Evolutionary conservation across 495 filamentous ascomycete species (phyloP).

Genomic region (Trypethelium eluteriae): DNA sequence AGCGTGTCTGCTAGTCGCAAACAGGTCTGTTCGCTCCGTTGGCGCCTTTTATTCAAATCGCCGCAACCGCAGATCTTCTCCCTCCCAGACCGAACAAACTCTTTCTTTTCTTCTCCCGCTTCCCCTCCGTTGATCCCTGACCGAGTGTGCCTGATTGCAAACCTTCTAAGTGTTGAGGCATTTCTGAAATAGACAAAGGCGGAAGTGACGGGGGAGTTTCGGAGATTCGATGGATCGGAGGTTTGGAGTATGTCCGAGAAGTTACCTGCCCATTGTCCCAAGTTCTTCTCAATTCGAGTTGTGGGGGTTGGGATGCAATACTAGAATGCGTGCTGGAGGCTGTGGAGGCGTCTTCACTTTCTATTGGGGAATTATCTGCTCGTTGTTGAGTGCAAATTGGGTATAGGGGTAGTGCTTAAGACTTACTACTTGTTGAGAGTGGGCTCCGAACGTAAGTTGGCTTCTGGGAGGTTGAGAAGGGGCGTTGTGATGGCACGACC

Average conservation of each 20-base stretch:
- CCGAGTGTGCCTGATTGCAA: neutral
- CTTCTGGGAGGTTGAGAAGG: neutral
- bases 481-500: neutral
- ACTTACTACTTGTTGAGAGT: conserved; percentile 4
- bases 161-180: neutral
- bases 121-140: neutral
- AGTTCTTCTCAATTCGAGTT: neutral
- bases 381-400: neutral
- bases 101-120: neutral
- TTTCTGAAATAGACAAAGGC: neutral
- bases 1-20: no score
- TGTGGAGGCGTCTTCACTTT: neutral
- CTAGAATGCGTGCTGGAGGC: neutral
- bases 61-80: neutral
- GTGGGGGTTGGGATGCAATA: neutral
- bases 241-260: conserved; percentile 3
- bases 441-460: conserved; percentile 1
- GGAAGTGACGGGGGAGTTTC: neutral
- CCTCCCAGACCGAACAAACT: neutral
- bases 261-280: conserved; percentile 3
- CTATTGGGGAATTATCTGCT: neutral
- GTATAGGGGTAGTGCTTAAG: neutral
- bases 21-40: neutral
- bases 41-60: neutral
- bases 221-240: neutral